Percentiles rank a stretch among this genome's conserved stretches.
These are phyloP conservation scores for Candida patagonica DNA, from an alignment of 805 yeast species.

Conservation along the genomic window DNA sequence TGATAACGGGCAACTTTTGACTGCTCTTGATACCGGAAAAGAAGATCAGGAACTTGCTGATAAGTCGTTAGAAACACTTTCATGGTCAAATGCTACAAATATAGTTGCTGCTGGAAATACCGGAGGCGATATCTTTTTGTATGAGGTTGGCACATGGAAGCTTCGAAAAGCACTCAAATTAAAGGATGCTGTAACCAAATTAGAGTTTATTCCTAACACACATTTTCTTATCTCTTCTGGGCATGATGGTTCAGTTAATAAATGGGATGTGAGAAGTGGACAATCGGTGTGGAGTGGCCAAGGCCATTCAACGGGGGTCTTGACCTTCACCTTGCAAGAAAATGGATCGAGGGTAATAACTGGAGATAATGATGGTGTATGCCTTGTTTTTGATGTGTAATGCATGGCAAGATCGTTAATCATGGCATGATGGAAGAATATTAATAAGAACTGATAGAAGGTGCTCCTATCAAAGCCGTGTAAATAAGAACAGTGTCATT, in stretches of 20 bases:
- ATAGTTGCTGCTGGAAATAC: constrained; percentile 84
- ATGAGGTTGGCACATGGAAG: constrained; percentile 81
- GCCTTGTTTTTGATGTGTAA: constrained; percentile 49
- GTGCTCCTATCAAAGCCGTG: too few relatives aligned
- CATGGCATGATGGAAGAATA: too few relatives aligned
- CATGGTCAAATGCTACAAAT: constrained; percentile 62
- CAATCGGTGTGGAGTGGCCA: constrained; percentile 65
- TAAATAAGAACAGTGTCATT: not conserved
- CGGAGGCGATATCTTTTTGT: constrained; percentile 74
- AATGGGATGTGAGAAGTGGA: constrained; percentile 87
- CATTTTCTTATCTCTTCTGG: constrained; percentile 53
- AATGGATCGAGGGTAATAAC: constrained; percentile 66
- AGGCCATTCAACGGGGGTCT: constrained; percentile 91
- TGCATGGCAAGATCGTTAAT: not conserved
- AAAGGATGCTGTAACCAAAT: constrained; percentile 78
- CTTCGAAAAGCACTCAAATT: constrained; percentile 60
- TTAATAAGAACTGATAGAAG: not conserved
- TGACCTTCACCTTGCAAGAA: constrained; percentile 68
- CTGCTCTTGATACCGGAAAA: constrained; percentile 45
- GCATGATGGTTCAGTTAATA: constrained; percentile 78
- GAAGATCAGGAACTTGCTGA: constrained; percentile 31
- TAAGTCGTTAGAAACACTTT: constrained; percentile 67
- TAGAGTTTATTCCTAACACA: constrained; percentile 43
- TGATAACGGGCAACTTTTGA: constrained; percentile 63
- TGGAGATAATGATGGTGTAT: constrained; percentile 96